A percentile compares a stretch with the other conserved stretches of the same genome.
Conservation (phyloP, 2,329 filamentous ascomycete species). For the Lasiodiplodia hormozganensis region DNA sequence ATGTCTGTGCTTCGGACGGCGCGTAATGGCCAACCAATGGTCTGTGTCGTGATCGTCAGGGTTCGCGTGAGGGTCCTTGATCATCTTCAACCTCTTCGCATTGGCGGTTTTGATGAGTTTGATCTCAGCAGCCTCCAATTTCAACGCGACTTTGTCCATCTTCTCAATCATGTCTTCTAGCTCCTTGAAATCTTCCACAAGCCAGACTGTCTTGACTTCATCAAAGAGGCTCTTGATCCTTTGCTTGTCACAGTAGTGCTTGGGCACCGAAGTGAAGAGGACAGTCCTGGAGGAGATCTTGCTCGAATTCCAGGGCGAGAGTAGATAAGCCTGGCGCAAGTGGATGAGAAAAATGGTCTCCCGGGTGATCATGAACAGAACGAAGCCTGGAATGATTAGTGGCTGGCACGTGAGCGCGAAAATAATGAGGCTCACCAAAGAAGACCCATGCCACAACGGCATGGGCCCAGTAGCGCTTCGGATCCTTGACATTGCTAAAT, state of each 20-base stretch:
- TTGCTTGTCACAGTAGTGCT: constrained; percentile 47
- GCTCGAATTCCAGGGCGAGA: constrained; percentile 52
- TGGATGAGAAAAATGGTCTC: constrained; percentile 58
- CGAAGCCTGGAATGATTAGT: constrained; percentile 36
- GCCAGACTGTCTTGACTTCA: constrained; percentile 54
- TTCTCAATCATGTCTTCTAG: constrained; percentile 53
- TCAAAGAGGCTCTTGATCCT: constrained; percentile 48
- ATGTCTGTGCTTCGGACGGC: constrained; percentile 46
- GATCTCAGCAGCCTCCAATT: constrained; percentile 54
- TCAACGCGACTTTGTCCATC: constrained; percentile 50
- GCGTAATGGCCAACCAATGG: constrained; percentile 46
- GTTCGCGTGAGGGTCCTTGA: constrained; percentile 57
- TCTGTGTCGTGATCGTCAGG: constrained; percentile 17
- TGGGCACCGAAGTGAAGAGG: constrained; percentile 56
- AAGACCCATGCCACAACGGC: constrained; percentile 42
- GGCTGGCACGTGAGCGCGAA: neutral
- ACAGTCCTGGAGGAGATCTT: constrained; percentile 56
- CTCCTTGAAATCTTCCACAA: constrained; percentile 54
- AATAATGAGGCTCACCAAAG: constrained; percentile 24
- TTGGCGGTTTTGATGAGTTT: constrained; percentile 62
- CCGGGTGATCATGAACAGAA: constrained; percentile 53
- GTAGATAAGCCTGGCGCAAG: constrained; percentile 55
- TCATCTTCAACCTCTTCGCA: constrained; percentile 69
- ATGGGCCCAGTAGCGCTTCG: constrained; percentile 54
- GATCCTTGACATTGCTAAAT: constrained; percentile 45